Conservation (phyloP, 1,284 basidiomycete species). For the Xerocomus cyaneibrunnescens region DNA sequence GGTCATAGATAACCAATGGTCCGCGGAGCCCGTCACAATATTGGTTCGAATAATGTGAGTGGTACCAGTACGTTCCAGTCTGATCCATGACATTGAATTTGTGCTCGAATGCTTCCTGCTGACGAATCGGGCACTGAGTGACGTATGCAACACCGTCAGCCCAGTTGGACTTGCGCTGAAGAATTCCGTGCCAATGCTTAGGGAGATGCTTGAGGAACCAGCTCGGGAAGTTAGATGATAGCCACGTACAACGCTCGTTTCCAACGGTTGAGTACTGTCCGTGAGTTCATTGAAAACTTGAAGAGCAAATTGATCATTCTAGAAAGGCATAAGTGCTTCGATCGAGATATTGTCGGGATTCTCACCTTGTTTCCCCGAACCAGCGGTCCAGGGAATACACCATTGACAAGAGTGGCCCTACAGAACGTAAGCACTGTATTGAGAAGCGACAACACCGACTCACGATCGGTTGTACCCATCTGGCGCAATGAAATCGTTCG, state of each 20-base stretch:
- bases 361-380: constrained; percentile 27
- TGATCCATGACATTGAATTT: constrained; percentile 23
- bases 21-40: constrained; percentile 52
- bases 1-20: constrained; percentile 41
- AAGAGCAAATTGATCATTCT: constrained; percentile 25
- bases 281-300: constrained; percentile 35
- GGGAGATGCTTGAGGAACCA: neutral
- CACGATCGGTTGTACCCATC: constrained; percentile 38
- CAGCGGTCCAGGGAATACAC: constrained; percentile 28
- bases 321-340: neutral
- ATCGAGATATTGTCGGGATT: neutral
- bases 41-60: constrained; percentile 31
- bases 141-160: constrained; percentile 34
- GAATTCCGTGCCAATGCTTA: constrained; percentile 39
- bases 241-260: constrained; percentile 36
- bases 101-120: constrained; percentile 24
- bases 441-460: constrained; percentile 2
- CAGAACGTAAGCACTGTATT: neutral
- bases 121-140: constrained; percentile 38
- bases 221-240: neutral
- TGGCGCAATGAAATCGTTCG: constrained; percentile 32
- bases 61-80: constrained; percentile 37
- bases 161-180: constrained; percentile 32
- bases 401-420: constrained; percentile 30
- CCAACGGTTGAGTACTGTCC: constrained; percentile 32